Base-by-base conservation (phyloP, 495 filamentous ascomycete species). In the Penicillium dipodomyicola region DNA sequence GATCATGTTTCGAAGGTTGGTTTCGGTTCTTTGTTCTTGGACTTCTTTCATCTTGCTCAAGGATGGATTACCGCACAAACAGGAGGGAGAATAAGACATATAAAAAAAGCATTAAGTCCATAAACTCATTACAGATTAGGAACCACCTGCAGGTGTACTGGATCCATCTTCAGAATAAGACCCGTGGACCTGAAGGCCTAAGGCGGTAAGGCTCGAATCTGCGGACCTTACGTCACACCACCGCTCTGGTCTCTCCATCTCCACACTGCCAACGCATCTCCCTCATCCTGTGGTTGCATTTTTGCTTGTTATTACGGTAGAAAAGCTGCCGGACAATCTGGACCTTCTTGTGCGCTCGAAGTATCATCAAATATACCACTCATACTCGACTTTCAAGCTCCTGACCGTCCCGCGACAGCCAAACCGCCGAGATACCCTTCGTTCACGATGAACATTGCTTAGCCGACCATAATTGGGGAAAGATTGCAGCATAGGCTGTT, bases 211-310 rank as follows among this genome's bases (percentile, higher is more conserved):
- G 29, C 47, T 33, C 51, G 41, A 25, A 43, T 58, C 52, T 64
- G 71, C 64, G 65, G 65, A 70, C 65, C 60, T 72, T 46, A 75
- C 69, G 69, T 73, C 70, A 72, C 69, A 67, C 62, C 65, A 61
- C 66, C 66, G 62, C 65, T 70, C 33, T 59, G 60, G 59, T 59
- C 67, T 60, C 57, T 49, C 45, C 55, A 52, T 56, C 64, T 69
- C 64, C 64, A 61, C 65, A 60, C 67, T 72, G 73, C 67, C 73
- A 76, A 69, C 73, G 46, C 71, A 74, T 68, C 65, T 62, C 58
- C 45, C 60, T 50, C 62, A 46, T 48, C 63, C 11, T 17, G 35
- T 52, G 23, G 19, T 52, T 65, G 60, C 57, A 25, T 14, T 42
- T 42, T 30, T 14, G 4, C 12, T 30, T 30, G 9, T 8, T 2